phyloP scores from a whole-genome alignment of 73 alveolate species.

The Paramecium tetraurelia region DNA sequence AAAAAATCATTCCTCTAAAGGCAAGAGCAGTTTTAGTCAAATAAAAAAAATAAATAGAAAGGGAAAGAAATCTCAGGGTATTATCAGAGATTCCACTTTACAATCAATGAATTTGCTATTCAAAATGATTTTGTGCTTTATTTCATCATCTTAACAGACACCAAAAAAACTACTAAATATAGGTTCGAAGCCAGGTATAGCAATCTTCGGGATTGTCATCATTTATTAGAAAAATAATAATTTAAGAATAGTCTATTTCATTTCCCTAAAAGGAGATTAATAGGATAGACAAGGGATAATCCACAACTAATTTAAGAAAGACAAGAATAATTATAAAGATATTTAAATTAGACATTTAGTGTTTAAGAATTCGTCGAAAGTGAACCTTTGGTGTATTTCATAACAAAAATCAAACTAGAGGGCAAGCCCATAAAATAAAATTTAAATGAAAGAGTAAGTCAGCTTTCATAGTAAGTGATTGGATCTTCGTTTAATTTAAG shows the following conservation, averaged over 20 bases:
- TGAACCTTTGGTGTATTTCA: neutral
- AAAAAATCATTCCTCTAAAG: neutral
- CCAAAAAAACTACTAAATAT: conserved; percentile 7
- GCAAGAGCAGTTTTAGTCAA: neutral
- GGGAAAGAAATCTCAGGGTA: neutral
- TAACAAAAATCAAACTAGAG: neutral
- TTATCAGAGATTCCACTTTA: neutral
- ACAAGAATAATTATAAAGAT: neutral
- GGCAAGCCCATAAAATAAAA: neutral
- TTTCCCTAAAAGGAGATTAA: conserved; percentile 2
- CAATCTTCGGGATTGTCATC: neutral
- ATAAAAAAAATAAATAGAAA: neutral
- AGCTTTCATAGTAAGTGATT: neutral
- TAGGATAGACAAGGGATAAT: conserved; percentile 4
- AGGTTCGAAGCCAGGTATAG: neutral
- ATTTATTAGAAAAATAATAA: neutral
- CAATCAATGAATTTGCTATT: neutral
- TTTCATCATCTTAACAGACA: neutral
- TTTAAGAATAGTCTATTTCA: neutral
- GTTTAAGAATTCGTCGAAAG: neutral
- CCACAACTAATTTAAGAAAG: neutral
- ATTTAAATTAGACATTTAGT: neutral
- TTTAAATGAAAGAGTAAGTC: neutral
- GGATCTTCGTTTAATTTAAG: neutral
- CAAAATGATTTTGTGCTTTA: neutral